Conservation (phyloP, 1,284 basidiomycete species). For the Cryptococcus floricola region DNA sequence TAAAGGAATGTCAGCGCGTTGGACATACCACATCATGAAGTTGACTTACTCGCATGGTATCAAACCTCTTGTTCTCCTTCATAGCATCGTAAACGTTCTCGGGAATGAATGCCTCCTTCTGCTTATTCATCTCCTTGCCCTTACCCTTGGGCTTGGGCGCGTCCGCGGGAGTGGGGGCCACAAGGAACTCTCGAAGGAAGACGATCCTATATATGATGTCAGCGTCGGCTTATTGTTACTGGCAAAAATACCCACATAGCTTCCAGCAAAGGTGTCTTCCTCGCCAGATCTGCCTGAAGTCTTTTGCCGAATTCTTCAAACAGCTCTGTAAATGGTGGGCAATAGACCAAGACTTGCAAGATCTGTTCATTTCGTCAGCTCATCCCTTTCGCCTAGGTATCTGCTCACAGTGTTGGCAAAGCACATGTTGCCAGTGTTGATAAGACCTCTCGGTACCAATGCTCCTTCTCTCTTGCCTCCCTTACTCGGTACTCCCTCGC, state of each 20-base stretch:
- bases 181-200: constrained; percentile 73
- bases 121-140: constrained; percentile 23
- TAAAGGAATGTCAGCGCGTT: constrained; percentile 40
- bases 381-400: too few relatives aligned
- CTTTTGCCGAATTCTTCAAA: constrained; percentile 68
- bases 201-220: constrained; percentile 50
- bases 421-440: constrained; percentile 97
- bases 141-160: constrained; percentile 10
- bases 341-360: constrained; percentile 85
- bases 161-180: constrained; percentile 13
- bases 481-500: constrained; percentile 47
- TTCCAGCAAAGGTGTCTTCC: constrained; percentile 72
- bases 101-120: constrained; percentile 71
- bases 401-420: constrained; percentile 78
- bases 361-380: constrained; percentile 49
- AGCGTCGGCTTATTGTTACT: neutral
- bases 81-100: constrained; percentile 92
- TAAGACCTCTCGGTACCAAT: constrained; percentile 68
- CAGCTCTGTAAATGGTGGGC: constrained; percentile 75
- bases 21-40: neutral
- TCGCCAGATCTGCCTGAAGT: constrained; percentile 52
- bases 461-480: constrained; percentile 17
- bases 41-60: constrained; percentile 74
- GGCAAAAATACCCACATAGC: constrained; percentile 56
- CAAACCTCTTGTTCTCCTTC: constrained; percentile 90